Evolutionary conservation across 2,329 filamentous ascomycete genomes (phyloP), one percentile per base, ranked within the genome.

Genomic region (Nakataea oryzae): DNA sequence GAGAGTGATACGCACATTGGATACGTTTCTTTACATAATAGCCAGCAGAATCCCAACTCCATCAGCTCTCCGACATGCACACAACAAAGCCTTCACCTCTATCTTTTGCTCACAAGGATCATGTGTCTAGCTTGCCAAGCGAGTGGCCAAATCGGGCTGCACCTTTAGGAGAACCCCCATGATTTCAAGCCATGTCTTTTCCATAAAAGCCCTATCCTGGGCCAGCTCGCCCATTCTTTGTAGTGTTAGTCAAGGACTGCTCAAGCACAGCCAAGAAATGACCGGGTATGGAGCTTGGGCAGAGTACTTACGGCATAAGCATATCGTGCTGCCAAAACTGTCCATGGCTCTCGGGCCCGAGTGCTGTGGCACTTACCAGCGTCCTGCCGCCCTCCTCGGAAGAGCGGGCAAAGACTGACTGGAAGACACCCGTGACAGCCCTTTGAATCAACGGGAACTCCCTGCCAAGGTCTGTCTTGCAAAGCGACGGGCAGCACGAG

Each of bases 251-350:
- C 14, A 56, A 24, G 21, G 17, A 17, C 5, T n/a, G n/a, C n/a
- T n/a, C n/a, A n/a, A n/a, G n/a, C n/a, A n/a, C n/a, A n/a, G n/a
- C n/a, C n/a, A n/a, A n/a, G n/a, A n/a, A 14, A 41, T 5, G 12
- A 41, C n/a, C 30, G 14, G n/a, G 27, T 3, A 29, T 27, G 24
- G 28, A 11, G 29, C 13, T 27, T 2, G 57, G 5, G 21, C 26
- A 34, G 3, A 26, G 24, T 6, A 47, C 63, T 62, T 14, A 64
- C 63, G 32, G 63, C 32, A 27, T 50, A 3, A 62, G 50, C 50
- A n/a, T 17, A 21, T 65, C 64, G 29, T 65, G 60, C 21, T 41
- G 61, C 64, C 64, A 65, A 55, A 65, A 61, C 61, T 30, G 26
- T 5, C 63, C 64, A 26, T 62, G 54, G 55, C 63, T 63, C 55